These are phyloP conservation scores for Fusarium virguliforme DNA, from an alignment of 2,329 filamentous ascomycete genomes.

Conservation along the genomic window DNA sequence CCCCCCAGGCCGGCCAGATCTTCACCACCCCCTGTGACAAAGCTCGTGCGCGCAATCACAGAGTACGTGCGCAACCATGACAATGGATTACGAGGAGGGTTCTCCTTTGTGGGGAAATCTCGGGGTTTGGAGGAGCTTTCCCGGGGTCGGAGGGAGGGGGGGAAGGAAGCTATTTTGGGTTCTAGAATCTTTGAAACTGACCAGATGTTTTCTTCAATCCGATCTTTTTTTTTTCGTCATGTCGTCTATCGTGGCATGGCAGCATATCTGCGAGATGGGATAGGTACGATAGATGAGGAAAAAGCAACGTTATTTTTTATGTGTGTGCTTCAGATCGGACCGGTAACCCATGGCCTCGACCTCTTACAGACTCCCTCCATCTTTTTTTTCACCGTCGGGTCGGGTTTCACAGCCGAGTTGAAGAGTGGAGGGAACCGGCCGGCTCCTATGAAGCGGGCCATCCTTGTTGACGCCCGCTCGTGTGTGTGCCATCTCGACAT, in stretches of 20 bases:
- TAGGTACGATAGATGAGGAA: conserved; percentile 15
- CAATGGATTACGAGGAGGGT: conserved; percentile 11
- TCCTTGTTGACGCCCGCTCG: conserved; percentile 16
- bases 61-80: conserved; percentile 13
- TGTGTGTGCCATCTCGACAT: conserved; percentile 11
- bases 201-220: not conserved
- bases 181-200: conserved; percentile 13
- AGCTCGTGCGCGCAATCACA: conserved; percentile 20
- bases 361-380: conserved; percentile 3
- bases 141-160: conserved; percentile 38
- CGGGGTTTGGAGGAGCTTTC: conserved; percentile 35
- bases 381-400: conserved; percentile 11
- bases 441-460: conserved; percentile 11
- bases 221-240: not conserved
- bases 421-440: conserved; percentile 20
- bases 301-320: conserved; percentile 24
- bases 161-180: conserved; percentile 25
- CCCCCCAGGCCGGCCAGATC: conserved; percentile 16
- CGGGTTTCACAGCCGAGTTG: conserved; percentile 18
- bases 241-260: not conserved
- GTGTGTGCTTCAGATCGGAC: conserved; percentile 8
- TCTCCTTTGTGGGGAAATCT: conserved; percentile 43
- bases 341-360: conserved; percentile 8
- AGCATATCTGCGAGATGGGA: conserved; percentile 25
- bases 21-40: conserved; percentile 31